Evolutionary conservation across 2,329 filamentous ascomycete genomes (phyloP).

Genomic region (Diplodia seriata): DNA sequence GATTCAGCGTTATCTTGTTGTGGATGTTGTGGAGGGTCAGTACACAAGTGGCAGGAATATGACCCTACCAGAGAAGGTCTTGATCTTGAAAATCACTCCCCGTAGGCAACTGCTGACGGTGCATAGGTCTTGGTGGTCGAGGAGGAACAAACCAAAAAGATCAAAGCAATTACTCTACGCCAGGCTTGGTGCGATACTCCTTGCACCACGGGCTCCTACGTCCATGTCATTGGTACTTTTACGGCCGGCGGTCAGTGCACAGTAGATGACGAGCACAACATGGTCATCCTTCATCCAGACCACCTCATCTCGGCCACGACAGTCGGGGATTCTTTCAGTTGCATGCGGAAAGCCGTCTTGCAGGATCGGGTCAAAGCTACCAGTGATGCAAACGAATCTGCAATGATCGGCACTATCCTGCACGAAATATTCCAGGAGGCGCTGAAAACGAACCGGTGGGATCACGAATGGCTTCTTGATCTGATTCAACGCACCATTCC

Average conservation of each 20-base stretch:
- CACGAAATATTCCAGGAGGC: conserved; percentile 96
- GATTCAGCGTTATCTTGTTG: conserved; percentile 87
- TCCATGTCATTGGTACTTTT: conserved; percentile 87
- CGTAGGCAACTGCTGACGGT: conserved; percentile 37
- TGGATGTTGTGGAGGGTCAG: conserved; percentile 71
- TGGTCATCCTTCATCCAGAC: conserved; percentile 92
- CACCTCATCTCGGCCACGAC: conserved; percentile 94
- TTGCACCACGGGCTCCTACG: conserved; percentile 74
- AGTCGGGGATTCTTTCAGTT: conserved; percentile 94
- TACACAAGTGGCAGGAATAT: conserved; percentile 70
- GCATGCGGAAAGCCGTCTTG: conserved; percentile 86
- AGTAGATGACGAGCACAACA: conserved; percentile 80
- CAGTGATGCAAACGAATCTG: conserved; percentile 76
- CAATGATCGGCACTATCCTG: conserved; percentile 91
- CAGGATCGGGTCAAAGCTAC: conserved; percentile 95
- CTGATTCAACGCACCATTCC: conserved; percentile 74
- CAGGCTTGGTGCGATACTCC: conserved; percentile 87
- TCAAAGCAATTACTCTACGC: conserved; percentile 75
- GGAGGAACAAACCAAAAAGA: conserved; percentile 72
- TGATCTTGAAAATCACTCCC: conserved; percentile 6
- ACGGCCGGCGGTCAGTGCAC: conserved; percentile 73
- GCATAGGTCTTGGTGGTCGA: conserved; percentile 78
- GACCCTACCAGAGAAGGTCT: conserved; percentile 73
- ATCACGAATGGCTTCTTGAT: conserved; percentile 67
- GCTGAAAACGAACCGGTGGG: conserved; percentile 83